Percentiles rank a stretch among this genome's conserved stretches.
These are phyloP conservation scores for Arthrocladium fulminans DNA, from an alignment of 2,329 filamentous ascomycete species.

Conservation along the genomic window DNA sequence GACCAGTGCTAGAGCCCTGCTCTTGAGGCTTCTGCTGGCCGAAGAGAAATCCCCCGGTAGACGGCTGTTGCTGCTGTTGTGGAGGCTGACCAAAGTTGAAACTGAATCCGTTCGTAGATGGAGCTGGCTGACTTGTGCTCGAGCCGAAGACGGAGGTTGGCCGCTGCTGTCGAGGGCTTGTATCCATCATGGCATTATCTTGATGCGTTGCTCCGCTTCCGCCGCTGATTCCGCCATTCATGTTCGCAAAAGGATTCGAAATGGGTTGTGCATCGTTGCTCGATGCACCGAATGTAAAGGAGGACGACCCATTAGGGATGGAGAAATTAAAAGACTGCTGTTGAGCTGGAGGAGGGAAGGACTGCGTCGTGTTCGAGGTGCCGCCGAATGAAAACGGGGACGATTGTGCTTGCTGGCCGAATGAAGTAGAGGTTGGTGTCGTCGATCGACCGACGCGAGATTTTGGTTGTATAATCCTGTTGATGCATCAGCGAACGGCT, in stretches of 20 bases:
- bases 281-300: slow-evolving; percentile 6
- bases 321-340: slow-evolving; percentile 9
- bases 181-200: slow-evolving; percentile 19
- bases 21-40: slow-evolving; percentile 5
- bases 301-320: neutral
- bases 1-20: slow-evolving; percentile 10
- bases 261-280: neutral
- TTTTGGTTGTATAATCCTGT: slow-evolving; percentile 7
- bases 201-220: neutral
- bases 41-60: slow-evolving; percentile 11
- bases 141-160: slow-evolving; percentile 11
- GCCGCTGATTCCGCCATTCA: slow-evolving; percentile 14
- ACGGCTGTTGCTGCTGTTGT: slow-evolving; percentile 11
- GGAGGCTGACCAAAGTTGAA: slow-evolving; percentile 19
- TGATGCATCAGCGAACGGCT: neutral
- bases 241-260: slow-evolving; percentile 17
- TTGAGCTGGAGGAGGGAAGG: neutral
- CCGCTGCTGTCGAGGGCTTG: slow-evolving; percentile 16
- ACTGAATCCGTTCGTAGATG: slow-evolving; percentile 13
- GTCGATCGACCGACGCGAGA: slow-evolving; percentile 6
- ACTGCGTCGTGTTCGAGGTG: slow-evolving; percentile 9
- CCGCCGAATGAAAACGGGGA: slow-evolving; percentile 18
- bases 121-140: slow-evolving; percentile 8
- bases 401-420: slow-evolving; percentile 16
- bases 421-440: slow-evolving; percentile 2